Evolutionary conservation across 805 yeast genomes (phyloP).

Genomic region (Cyberlindnera bimundalis): DNA sequence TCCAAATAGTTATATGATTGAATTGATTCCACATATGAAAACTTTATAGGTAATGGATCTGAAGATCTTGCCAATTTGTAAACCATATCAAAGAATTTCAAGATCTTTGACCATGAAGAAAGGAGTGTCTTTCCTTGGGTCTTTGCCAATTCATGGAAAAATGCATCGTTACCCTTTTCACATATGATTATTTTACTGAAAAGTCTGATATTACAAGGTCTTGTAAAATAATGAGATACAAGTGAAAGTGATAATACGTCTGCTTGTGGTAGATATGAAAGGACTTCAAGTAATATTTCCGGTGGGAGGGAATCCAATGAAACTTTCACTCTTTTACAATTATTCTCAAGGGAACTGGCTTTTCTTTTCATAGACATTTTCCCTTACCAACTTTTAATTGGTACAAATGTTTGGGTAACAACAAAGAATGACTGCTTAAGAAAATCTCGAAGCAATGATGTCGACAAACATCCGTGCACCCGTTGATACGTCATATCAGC

Average conservation of each 20-base stretch:
- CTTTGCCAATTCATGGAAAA: conserved; percentile 7
- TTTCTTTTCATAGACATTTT: neutral
- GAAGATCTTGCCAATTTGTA: conserved; percentile 5
- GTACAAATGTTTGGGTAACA: no score
- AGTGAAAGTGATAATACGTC: conserved; percentile 19
- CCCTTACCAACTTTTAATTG: no score
- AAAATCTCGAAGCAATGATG: no score
- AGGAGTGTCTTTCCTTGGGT: conserved; percentile 3
- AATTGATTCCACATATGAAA: conserved; percentile 21
- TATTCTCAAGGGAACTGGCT: neutral
- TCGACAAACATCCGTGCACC: no score
- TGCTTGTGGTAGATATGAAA: conserved; percentile 15
- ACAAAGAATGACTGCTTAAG: no score
- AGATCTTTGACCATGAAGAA: conserved; percentile 16
- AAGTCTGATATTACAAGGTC: conserved; percentile 20
- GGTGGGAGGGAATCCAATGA: conserved; percentile 22
- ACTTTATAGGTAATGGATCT: conserved; percentile 1
- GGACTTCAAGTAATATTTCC: conserved; percentile 16
- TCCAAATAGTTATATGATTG: conserved; percentile 22
- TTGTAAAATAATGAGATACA: conserved; percentile 13
- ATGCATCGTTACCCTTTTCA: conserved; percentile 25
- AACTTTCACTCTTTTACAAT: conserved; percentile 4
- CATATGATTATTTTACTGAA: conserved; percentile 22
- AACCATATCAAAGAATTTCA: conserved; percentile 16
- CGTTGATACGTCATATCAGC: no score